Conservation (phyloP, 148 eudicot genomes). For the Chenopodium suecicum region DNA sequence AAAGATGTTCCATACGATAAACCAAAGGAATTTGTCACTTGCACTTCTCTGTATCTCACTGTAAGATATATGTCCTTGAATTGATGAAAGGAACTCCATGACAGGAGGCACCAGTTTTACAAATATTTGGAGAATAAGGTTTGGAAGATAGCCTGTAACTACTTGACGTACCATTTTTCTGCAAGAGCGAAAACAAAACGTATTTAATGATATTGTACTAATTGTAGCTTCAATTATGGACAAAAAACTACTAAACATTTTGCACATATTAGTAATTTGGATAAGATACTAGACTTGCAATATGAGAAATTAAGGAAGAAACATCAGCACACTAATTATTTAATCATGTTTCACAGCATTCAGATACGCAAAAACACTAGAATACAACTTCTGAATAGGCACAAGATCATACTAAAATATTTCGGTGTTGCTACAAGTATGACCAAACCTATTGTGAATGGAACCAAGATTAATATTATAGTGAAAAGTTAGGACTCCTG, state of each 20-base stretch:
- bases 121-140: conserved; percentile 61
- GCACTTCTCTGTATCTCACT: conserved; percentile 77
- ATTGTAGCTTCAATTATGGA: too few species aligned
- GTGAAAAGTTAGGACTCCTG: background rate
- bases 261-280: background rate
- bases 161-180: conserved; percentile 51
- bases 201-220: background rate
- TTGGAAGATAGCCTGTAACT: conserved; percentile 86
- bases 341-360: background rate
- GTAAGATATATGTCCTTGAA: conserved; percentile 66
- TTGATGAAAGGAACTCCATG: conserved; percentile 65
- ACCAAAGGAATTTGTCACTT: conserved; percentile 71
- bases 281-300: background rate
- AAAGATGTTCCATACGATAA: conserved; percentile 71
- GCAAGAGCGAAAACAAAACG: conserved; percentile 29
- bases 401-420: background rate
- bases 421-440: too few species aligned
- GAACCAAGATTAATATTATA: background rate
- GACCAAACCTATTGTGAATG: background rate
- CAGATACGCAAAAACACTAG: background rate
- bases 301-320: too few species aligned
- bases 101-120: conserved; percentile 65
- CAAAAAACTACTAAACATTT: background rate
- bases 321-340: background rate
- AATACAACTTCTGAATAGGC: background rate